Base-by-base conservation (phyloP, 2,329 filamentous ascomycete species). In the Teratosphaeria zuluensis region DNA sequence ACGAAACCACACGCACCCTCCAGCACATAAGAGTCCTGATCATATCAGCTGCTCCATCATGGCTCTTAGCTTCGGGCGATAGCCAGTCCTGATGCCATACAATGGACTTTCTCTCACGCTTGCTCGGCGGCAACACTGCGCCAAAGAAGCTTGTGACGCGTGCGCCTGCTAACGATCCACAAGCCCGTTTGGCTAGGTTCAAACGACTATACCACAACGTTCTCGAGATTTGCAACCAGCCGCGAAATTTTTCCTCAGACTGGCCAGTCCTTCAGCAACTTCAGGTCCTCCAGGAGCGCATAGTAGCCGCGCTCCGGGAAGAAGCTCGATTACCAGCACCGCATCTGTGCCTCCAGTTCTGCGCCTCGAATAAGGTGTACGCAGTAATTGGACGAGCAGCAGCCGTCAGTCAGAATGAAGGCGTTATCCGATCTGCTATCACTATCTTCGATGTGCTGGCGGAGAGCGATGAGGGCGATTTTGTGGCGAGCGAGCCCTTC, bases 381-480 rank as follows among this genome's bases (percentile, higher is more conserved):
- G 85, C 90, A 4, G 88, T 89, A 12, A 86, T 97, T 63, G 89
- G 89, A 63, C 91, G 95, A 75, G 91, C 97, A 65, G 91, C 92
- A 2, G 85, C 89, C 2, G 87, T 87, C 0, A 91, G 89, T 33
- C 87, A 90, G 72, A 89, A 95, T 73, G 88, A 95, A 67, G 87
- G 84, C 69, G 87, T 96, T 69, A 87, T 97, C 65, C 86, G 87
- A 64, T 89, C 92, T 69, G 88, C 89, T 30, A 88, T 96, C 42
- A 79, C 87, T 48, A 86, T 96, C 70, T 96, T 96, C 74, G 90
- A 90, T 59, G 91, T 90, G 16, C 81, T 99, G 63, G 89, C 97
- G 68, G 94, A 99, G 75, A 94, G 91, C 72, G 94, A 97, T 73
- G 92, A 96, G 75, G 94, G 96, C 71, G 90, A 91, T 38, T 95